A percentile compares a stretch with the other conserved stretches of the same genome.
Conservation (phyloP, 352 stramenopile species). For the Phytopythium aichiense region DNA sequence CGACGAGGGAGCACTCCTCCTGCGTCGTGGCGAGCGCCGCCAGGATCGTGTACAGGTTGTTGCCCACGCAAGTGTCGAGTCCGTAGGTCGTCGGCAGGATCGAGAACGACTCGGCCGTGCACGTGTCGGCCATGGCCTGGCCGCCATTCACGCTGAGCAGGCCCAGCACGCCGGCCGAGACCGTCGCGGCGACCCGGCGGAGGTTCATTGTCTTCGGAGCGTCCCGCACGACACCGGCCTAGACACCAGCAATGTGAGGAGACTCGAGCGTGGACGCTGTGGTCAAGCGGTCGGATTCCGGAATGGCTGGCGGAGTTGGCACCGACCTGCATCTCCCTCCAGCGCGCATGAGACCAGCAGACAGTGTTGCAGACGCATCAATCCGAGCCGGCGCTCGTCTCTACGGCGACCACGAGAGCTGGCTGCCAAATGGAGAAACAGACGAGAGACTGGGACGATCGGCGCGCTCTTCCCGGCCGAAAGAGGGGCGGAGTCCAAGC, state of each 20-base stretch:
- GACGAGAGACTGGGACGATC: too few relatives aligned
- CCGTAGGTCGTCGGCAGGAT: conserved; percentile 30
- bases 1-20: conserved; percentile 29
- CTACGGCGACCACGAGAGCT: conserved; percentile 1
- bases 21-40: conserved; percentile 23
- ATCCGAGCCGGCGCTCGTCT: conserved; percentile 6
- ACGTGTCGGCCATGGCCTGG: conserved; percentile 11
- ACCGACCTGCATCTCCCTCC: neutral
- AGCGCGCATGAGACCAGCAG: too few relatives aligned
- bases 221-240: neutral
- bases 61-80: conserved; percentile 46
- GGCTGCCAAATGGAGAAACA: neutral
- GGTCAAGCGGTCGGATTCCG: neutral
- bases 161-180: conserved; percentile 12
- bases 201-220: conserved; percentile 14
- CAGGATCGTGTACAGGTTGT: conserved; percentile 35
- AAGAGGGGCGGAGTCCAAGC: neutral
- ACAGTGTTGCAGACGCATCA: neutral
- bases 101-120: conserved; percentile 27
- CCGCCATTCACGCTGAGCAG: conserved; percentile 1
- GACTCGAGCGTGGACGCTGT: neutral
- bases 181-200: conserved; percentile 9
- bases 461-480: neutral
- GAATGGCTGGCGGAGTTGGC: neutral
- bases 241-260: neutral